A percentile compares a stretch with the other conserved stretches of the same genome.
These are phyloP conservation scores for Galerina sulciceps DNA, from an alignment of 768 basidiomycete species.

Conservation along the genomic window DNA sequence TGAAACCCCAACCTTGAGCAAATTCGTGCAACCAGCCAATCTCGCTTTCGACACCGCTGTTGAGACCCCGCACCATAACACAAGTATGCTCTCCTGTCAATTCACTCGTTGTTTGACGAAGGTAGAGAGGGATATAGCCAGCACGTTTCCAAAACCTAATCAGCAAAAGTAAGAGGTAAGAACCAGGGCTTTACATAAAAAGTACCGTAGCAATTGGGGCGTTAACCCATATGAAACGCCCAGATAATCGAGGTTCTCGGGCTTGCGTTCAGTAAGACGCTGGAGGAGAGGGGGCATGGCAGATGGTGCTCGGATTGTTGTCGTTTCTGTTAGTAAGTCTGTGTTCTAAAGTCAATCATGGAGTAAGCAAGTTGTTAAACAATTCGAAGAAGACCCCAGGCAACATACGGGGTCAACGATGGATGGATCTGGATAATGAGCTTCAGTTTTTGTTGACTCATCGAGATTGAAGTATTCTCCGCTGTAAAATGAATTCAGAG, in stretches of 20 bases:
- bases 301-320: slow-evolving; percentile 68
- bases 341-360: slow-evolving; percentile 28
- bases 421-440: slow-evolving; percentile 63
- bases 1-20: slow-evolving; percentile 62
- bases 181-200: background rate
- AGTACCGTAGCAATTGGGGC: slow-evolving; percentile 73
- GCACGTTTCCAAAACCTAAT: slow-evolving; percentile 93
- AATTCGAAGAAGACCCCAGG: background rate
- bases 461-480: slow-evolving; percentile 91
- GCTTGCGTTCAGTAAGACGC: slow-evolving; percentile 86
- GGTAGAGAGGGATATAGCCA: slow-evolving; percentile 88
- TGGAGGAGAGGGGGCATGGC: slow-evolving; percentile 94
- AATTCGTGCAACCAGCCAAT: slow-evolving; percentile 90
- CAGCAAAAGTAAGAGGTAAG: slow-evolving; percentile 2
- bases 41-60: slow-evolving; percentile 62
- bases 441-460: slow-evolving; percentile 59
- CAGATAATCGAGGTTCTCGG: slow-evolving; percentile 90
- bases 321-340: slow-evolving; percentile 76
- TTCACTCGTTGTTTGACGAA: slow-evolving; percentile 93
- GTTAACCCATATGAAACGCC: slow-evolving; percentile 97
- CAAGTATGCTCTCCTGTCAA: slow-evolving; percentile 97
- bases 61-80: slow-evolving; percentile 90
- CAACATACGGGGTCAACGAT: slow-evolving; percentile 47
- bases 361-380: no score
- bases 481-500: slow-evolving; percentile 88